These are phyloP conservation scores for Elsinoe australis DNA, from an alignment of 2,329 filamentous ascomycete genomes.

Conservation along the genomic window DNA sequence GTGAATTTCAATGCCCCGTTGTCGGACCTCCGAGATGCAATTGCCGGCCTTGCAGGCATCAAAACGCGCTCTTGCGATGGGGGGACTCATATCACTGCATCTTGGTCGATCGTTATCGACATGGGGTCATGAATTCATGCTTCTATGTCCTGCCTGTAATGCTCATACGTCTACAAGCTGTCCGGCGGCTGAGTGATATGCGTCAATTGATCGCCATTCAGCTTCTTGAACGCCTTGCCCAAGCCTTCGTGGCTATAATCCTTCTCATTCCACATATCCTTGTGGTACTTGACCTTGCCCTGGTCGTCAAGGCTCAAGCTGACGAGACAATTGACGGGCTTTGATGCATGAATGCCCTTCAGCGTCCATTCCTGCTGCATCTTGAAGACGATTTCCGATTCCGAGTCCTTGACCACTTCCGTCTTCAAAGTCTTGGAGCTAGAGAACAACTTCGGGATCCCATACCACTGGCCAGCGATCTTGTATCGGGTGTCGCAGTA, in stretches of 20 bases:
- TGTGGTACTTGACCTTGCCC: constrained; percentile 41
- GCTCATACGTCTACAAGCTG: constrained; percentile 12
- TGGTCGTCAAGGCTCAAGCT: constrained; percentile 35
- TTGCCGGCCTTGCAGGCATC: constrained; percentile 1
- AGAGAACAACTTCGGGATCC: constrained; percentile 38
- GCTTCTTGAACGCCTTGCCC: constrained; percentile 42
- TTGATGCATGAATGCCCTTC: constrained; percentile 31
- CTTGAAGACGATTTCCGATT: constrained; percentile 41
- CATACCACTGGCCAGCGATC: constrained; percentile 47
- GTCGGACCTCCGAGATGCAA: constrained; percentile 9
- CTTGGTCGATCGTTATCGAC: too few species aligned
- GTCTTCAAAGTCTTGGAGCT: constrained; percentile 36
- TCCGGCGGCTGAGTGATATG: constrained; percentile 22
- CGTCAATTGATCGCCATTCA: constrained; percentile 44
- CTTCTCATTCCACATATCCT: constrained; percentile 46
- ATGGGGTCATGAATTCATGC: too few species aligned
- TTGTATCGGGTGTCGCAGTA: constrained; percentile 46
- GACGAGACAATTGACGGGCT: constrained; percentile 37
- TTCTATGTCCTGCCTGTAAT: too few species aligned
- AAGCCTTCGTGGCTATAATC: constrained; percentile 42
- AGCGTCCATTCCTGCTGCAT: constrained; percentile 43
- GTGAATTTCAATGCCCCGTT: background rate
- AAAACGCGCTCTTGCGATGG: too few species aligned
- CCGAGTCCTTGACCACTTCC: constrained; percentile 35
- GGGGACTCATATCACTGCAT: too few species aligned